These are phyloP conservation scores for Dryadomyces sulphureus DNA, from an alignment of 2,329 filamentous ascomycete genomes.

Conservation along the genomic window DNA sequence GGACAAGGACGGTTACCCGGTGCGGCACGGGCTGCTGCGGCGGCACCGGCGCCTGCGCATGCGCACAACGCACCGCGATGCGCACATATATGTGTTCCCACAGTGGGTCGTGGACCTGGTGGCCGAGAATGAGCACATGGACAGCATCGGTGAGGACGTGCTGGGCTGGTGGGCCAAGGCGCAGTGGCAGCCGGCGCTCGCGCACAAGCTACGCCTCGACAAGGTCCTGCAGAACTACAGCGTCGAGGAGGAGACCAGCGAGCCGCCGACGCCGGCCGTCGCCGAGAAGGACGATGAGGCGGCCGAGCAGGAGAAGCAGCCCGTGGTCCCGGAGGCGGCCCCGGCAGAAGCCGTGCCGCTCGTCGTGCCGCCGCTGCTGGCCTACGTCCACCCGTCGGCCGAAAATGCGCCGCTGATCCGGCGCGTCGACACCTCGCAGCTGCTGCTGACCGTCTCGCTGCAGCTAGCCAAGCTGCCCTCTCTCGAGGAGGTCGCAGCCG, in stretches of 20 bases:
- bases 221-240: slow-evolving; percentile 35
- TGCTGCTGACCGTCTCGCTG: slow-evolving; percentile 70
- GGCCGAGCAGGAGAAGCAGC: no score
- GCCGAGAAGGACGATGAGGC: neutral
- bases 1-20: slow-evolving; percentile 54
- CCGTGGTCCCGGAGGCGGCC: neutral
- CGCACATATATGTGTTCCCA: slow-evolving; percentile 90
- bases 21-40: slow-evolving; percentile 63
- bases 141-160: slow-evolving; percentile 82
- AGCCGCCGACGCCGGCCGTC: neutral
- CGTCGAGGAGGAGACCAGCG: neutral
- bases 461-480: slow-evolving; percentile 74
- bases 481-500: slow-evolving; percentile 68
- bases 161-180: slow-evolving; percentile 94
- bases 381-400: slow-evolving; percentile 59
- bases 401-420: slow-evolving; percentile 53
- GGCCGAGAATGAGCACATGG: slow-evolving; percentile 62
- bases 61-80: slow-evolving; percentile 72
- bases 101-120: slow-evolving; percentile 82
- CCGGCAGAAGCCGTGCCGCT: neutral
- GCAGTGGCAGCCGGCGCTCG: slow-evolving; percentile 72
- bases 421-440: slow-evolving; percentile 72
- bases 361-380: slow-evolving; percentile 56
- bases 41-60: slow-evolving; percentile 65
- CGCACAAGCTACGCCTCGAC: slow-evolving; percentile 59